A percentile compares a stretch with the other conserved stretches of the same genome.
Conservation (phyloP, 1,139 yeast species). For the Taphrina populina region DNA sequence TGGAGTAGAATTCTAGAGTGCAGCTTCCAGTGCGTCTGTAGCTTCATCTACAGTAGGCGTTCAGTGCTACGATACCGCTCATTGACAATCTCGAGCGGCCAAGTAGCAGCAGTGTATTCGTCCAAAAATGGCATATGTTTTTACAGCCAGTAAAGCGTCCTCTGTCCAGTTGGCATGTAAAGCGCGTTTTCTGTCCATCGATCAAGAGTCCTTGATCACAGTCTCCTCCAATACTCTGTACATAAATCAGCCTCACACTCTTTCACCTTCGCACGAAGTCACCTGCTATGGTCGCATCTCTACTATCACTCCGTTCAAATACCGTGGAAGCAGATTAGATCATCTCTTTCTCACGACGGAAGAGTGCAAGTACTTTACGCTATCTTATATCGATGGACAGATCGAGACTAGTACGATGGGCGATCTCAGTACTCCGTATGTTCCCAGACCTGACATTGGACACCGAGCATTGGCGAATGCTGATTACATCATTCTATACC, state of each 20-base stretch:
- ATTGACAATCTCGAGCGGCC: too few species aligned
- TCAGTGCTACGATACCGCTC: too few species aligned
- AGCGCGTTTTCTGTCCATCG: conserved; percentile 35
- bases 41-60: too few species aligned
- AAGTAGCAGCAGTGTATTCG: too few species aligned
- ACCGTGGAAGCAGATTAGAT: conserved; percentile 21
- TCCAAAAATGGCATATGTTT: conserved; percentile 38
- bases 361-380: conserved; percentile 38
- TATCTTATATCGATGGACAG: conserved; percentile 31
- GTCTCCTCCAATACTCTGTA: conserved; percentile 36
- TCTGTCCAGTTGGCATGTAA: conserved; percentile 39
- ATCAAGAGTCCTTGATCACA: conserved; percentile 36
- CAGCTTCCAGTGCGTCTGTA: too few species aligned
- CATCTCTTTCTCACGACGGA: conserved; percentile 39
- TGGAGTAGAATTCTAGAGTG: too few species aligned
- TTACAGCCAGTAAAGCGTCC: conserved; percentile 39
- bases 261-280: conserved; percentile 34
- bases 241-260: conserved; percentile 36
- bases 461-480: conserved; percentile 37
- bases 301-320: conserved; percentile 29
- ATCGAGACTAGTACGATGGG: conserved; percentile 31
- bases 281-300: conserved; percentile 36
- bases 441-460: conserved; percentile 37
- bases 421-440: conserved; percentile 37
- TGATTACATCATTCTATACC: conserved; percentile 37